A percentile compares a stretch with the other conserved stretches of the same genome.
Conservation (phyloP, 306 rosid species). For the Cicer pinnatifidum region DNA sequence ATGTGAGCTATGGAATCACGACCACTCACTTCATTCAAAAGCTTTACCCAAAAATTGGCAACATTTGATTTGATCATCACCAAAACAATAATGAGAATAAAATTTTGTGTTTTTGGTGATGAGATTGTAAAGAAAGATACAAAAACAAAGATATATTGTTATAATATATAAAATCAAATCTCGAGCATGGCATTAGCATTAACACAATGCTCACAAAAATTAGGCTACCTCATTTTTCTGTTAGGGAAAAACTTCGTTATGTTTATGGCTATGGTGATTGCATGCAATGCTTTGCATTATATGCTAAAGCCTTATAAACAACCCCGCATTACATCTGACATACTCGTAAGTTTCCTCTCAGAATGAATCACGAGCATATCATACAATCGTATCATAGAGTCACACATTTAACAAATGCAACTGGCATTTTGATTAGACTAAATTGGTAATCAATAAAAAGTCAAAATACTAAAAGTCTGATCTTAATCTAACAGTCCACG, state of each 20-base stretch:
- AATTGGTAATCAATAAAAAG: no score
- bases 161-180: not conserved
- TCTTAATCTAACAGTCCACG: not conserved
- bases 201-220: constrained; percentile 55
- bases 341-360: constrained; percentile 56
- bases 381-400: not conserved
- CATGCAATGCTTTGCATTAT: constrained; percentile 71
- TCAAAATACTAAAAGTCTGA: not conserved
- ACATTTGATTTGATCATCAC: constrained; percentile 11
- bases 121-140: constrained; percentile 34
- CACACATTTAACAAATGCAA: not conserved
- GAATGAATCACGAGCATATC: not conserved
- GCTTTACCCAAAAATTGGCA: constrained; percentile 42
- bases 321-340: constrained; percentile 76
- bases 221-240: constrained; percentile 48
- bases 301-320: constrained; percentile 65
- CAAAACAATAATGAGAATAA: constrained; percentile 36
- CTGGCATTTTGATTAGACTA: no score
- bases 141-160: constrained; percentile 5
- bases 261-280: constrained; percentile 67
- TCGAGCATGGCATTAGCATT: constrained; percentile 9
- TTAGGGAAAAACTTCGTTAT: constrained; percentile 53
- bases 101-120: not conserved
- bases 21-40: constrained; percentile 50
- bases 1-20: constrained; percentile 50